Evolutionary conservation across 129 eudicot species (phyloP).

Genomic region (Centella asiatica): DNA sequence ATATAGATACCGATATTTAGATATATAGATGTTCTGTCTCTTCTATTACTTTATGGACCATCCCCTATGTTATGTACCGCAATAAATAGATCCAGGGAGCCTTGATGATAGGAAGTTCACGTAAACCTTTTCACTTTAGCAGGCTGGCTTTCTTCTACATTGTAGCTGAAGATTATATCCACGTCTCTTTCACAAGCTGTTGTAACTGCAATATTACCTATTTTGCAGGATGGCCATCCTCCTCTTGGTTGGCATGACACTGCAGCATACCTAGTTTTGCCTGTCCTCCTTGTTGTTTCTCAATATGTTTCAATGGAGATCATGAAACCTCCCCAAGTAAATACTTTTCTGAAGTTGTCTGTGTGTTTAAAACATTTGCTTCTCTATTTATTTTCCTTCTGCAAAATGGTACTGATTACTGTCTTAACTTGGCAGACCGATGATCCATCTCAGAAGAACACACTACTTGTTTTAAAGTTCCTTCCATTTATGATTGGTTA

Average conservation of each 20-base stretch:
- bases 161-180: not conserved
- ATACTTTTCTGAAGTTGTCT: constrained; percentile 8
- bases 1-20: not conserved
- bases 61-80: not conserved
- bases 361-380: not conserved
- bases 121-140: not conserved
- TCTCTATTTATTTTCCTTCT: not conserved
- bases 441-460: constrained; percentile 90
- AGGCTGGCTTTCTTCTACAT: not conserved
- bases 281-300: constrained; percentile 88
- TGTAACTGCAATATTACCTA: not conserved
- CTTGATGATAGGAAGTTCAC: not conserved
- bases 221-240: constrained; percentile 94
- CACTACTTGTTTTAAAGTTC: constrained; percentile 89
- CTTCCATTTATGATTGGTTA: constrained; percentile 98
- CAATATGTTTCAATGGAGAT: constrained; percentile 93
- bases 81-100: not conserved
- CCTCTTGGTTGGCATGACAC: constrained; percentile 93
- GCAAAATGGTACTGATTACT: constrained; percentile 7
- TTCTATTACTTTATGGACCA: too few species aligned
- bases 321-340: constrained; percentile 98
- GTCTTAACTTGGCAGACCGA: constrained; percentile 59
- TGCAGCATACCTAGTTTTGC: constrained; percentile 85
- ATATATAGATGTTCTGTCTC: too few species aligned
- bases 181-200: not conserved